Evolutionary conservation across 1,139 yeast species (phyloP), one percentile per base, ranked within the genome.

Genomic region (Hyphopichia buzzinii): DNA sequence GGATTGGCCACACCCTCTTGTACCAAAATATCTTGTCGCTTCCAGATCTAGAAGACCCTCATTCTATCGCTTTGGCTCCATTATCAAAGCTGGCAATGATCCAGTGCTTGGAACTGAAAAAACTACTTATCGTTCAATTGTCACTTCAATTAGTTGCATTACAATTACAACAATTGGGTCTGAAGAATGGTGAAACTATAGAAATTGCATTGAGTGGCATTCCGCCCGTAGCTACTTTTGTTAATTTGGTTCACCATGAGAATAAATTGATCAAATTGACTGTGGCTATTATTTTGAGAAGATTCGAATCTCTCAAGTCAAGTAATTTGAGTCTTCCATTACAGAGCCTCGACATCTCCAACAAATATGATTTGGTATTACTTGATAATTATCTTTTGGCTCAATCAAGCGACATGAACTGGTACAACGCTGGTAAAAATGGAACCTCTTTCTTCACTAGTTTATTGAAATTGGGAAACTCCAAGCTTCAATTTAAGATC

Each of bases 1-100:
- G 95, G 90, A 67, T 89, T 25, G 84, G 92, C 8, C 83, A 78
- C 57, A 75, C 88, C 1, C 64, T 83, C 19, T 59, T 88, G 7
- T 64, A 84, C 35, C 72, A 81, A 1, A 74, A 78, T 39, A 67
- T 85, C 8, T 68, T 85, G 12, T 70, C 69, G 30, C 51, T 84
- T 2, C 76, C 81, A 1, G 21, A 40, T 43, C 26, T 22, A 40
- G 8, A 39, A 37, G 46, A 41, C 4, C 40, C 38, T 4, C 89
- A 86, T 37, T 67, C 72, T 35, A 70, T 88, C 12, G 56, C 82
- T 5, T 94, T 96, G 12, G 64, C 79, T 1, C 79, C 88, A 0
- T 50, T 89, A n/a, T 75, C 83, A 2, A 77, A 78, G 43, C 41
- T 70, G 2, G 67, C 83, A 0, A 62, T 90, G 34, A 64, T 74